These are phyloP conservation scores for Lepiota brunneoincarnata DNA, from an alignment of 768 basidiomycete genomes.

Conservation along the genomic window DNA sequence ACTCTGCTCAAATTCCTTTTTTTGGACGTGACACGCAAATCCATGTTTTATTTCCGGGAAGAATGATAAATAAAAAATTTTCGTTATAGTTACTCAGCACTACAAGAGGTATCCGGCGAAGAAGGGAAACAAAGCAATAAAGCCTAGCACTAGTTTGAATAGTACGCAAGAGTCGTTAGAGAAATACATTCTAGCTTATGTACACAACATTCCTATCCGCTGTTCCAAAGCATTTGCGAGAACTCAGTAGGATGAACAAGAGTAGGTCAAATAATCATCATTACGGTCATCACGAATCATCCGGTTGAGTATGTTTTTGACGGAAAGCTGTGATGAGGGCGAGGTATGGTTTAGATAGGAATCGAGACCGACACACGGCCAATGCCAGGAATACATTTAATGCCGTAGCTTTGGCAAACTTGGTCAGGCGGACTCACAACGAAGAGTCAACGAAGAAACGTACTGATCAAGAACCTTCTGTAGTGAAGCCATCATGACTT, in stretches of 20 bases:
- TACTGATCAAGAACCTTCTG: conserved; percentile 11
- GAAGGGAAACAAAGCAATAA: too few relatives aligned
- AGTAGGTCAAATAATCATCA: background rate
- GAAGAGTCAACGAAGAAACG: background rate
- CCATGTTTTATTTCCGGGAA: background rate
- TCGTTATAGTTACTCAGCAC: too few relatives aligned
- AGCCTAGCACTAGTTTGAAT: background rate
- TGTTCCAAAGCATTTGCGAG: background rate
- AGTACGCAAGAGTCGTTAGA: background rate
- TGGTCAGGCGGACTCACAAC: background rate
- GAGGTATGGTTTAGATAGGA: background rate
- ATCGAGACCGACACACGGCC: background rate
- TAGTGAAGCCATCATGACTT: conserved; percentile 13
- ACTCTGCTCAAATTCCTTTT: too few relatives aligned
- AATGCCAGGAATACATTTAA: background rate
- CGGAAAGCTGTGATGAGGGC: conserved; percentile 1
- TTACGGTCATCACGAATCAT: conserved; percentile 6
- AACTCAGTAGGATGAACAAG: background rate
- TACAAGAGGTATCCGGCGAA: too few relatives aligned
- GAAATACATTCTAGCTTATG: background rate
- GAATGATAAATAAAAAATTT: conserved; percentile 3
- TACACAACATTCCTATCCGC: background rate
- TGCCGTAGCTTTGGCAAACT: background rate
- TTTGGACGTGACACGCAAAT: background rate
- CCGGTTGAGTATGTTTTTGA: background rate